phyloP scores from a whole-genome alignment of 2,329 filamentous ascomycete species.

The Corinectria fuckeliana region DNA sequence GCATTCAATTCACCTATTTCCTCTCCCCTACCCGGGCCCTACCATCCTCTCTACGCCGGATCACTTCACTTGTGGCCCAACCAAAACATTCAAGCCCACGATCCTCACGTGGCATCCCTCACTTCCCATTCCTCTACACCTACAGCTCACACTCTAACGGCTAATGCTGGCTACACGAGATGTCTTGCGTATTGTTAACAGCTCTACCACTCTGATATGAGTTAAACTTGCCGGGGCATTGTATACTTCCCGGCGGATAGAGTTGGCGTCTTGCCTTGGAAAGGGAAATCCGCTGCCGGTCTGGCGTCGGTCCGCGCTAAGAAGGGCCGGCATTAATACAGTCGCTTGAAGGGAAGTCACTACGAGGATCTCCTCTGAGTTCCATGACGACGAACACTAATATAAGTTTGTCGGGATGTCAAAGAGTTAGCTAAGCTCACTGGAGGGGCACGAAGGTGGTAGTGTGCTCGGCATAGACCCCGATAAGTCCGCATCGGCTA shows the following conservation, averaged over 20 bases:
- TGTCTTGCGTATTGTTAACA: too few species aligned
- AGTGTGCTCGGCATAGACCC: neutral
- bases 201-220: too few species aligned
- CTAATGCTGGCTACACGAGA: constrained; percentile 10
- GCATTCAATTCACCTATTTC: neutral
- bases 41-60: neutral
- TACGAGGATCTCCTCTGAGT: neutral
- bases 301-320: neutral
- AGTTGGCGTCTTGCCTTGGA: neutral
- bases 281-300: neutral
- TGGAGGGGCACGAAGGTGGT: neutral
- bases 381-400: neutral
- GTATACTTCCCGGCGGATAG: neutral
- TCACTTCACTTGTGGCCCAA: neutral
- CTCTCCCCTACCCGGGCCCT: neutral
- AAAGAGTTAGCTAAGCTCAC: neutral
- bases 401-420: neutral
- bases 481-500: neutral
- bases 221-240: neutral
- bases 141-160: neutral
- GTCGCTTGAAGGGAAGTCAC: too few species aligned
- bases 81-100: neutral
- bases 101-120: constrained; percentile 12
- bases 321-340: neutral
- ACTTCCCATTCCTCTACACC: constrained; percentile 6